These are phyloP conservation scores for Jacaranda copaia DNA, from an alignment of 257 asterid genomes.

Conservation along the genomic window DNA sequence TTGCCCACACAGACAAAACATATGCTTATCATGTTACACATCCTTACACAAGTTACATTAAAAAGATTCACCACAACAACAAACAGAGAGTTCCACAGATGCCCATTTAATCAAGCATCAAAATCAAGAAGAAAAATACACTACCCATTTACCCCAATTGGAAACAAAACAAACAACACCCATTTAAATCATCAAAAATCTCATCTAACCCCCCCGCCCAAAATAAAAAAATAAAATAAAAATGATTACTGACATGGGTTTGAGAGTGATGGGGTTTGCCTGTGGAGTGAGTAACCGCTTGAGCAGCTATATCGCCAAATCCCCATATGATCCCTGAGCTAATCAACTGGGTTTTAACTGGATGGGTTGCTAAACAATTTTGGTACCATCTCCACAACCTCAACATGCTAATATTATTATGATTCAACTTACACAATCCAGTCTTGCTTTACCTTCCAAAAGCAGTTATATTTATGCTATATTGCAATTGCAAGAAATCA, in stretches of 20 bases:
- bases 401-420: constrained; percentile 50
- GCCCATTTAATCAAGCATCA: constrained; percentile 29
- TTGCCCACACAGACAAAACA: neutral
- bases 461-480: neutral
- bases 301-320: constrained; percentile 79
- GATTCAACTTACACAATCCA: neutral
- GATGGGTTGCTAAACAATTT: constrained; percentile 72
- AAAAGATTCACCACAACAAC: neutral
- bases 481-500: neutral
- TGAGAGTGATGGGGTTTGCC: constrained; percentile 46
- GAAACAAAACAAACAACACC: constrained; percentile 16
- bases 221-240: neutral
- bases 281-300: constrained; percentile 72
- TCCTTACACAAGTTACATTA: neutral
- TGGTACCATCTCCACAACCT: constrained; percentile 86
- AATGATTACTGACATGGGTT: constrained; percentile 45
- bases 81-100: neutral
- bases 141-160: neutral
- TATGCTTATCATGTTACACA: neutral
- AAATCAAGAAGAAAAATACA: constrained; percentile 1
- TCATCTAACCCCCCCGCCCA: neutral
- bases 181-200: constrained; percentile 21
- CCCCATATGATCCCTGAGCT: constrained; percentile 93
- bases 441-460: neutral
- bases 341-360: constrained; percentile 83